Percentiles rank a stretch among this genome's conserved stretches.
Conservation (phyloP, 176 grass and related monocot species). For the Puccinellia tenuiflora region DNA sequence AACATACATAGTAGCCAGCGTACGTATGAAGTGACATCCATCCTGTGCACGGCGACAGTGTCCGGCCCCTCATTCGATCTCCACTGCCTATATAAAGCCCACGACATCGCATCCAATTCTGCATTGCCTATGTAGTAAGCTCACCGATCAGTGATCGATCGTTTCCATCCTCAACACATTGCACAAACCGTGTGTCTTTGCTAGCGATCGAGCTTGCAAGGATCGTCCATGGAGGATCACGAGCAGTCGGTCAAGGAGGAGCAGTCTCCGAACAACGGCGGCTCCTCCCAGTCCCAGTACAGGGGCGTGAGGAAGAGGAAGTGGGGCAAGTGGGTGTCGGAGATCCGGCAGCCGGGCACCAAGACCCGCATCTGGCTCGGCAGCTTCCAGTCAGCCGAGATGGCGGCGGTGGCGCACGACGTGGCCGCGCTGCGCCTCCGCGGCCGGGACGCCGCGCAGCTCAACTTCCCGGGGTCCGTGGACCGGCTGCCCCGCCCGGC, state of each 20-base stretch:
- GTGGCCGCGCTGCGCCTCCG: slow-evolving; percentile 64
- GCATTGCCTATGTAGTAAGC: neutral
- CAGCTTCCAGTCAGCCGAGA: slow-evolving; percentile 82
- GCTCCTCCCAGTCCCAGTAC: slow-evolving; percentile 23
- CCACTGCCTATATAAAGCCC: slow-evolving; percentile 19
- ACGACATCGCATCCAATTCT: neutral
- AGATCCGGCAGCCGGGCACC: slow-evolving; percentile 79
- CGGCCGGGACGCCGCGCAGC: slow-evolving; percentile 58
- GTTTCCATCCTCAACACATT: neutral
- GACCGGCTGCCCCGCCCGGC: slow-evolving; percentile 46
- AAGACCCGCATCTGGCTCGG: slow-evolving; percentile 86
- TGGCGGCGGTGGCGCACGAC: slow-evolving; percentile 83
- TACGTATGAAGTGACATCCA: slow-evolving; percentile 23
- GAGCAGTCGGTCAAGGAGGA: neutral
- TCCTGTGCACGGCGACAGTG: neutral
- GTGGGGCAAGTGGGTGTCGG: slow-evolving; percentile 89
- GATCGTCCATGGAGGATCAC: slow-evolving; percentile 26
- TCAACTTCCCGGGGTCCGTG: slow-evolving; percentile 67
- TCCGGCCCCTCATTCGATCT: neutral
- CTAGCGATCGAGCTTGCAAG: neutral
- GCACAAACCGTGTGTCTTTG: neutral
- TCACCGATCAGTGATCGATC: neutral
- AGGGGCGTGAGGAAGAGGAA: slow-evolving; percentile 63
- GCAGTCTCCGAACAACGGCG: neutral
- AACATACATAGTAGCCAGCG: slow-evolving; percentile 49